Conservation (phyloP, 2,329 filamentous ascomycete species). For the Cladorrhinum sp. region DNA sequence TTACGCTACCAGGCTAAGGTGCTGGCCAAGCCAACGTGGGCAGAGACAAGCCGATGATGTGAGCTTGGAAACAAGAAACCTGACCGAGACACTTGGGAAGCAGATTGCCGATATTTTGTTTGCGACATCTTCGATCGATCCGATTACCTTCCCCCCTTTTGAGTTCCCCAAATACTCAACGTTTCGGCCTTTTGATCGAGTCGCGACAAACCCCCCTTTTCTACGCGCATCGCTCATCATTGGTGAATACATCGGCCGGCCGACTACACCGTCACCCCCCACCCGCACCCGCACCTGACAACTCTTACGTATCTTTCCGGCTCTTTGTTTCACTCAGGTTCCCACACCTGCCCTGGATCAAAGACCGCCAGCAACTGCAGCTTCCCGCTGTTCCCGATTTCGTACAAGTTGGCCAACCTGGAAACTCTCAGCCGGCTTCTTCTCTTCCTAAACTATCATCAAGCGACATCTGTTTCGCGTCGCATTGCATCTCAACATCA, state of each 20-base stretch:
- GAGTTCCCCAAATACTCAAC: neutral
- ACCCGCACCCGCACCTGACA: neutral
- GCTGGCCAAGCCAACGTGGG: conserved; percentile 15
- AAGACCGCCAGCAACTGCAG: neutral
- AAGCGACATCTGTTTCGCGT: neutral
- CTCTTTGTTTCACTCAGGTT: neutral
- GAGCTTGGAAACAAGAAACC: conserved; percentile 11
- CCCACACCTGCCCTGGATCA: neutral
- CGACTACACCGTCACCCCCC: neutral
- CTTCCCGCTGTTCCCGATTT: neutral
- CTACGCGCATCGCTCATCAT: neutral
- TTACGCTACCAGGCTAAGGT: conserved; percentile 17
- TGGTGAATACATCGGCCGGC: neutral
- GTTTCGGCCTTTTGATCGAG: neutral
- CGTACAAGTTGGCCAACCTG: neutral
- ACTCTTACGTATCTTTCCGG: neutral
- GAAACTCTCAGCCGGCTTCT: neutral
- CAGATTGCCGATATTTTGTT: neutral
- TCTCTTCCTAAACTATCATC: neutral
- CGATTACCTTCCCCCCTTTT: conserved; percentile 6
- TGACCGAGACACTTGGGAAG: conserved; percentile 2
- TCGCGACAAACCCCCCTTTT: neutral
- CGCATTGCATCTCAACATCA: neutral
- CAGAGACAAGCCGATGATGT: conserved; percentile 12
- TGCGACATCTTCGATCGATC: conserved; percentile 1